Evolutionary conservation across 1,139 yeast species (phyloP).

Genomic region (Lodderomyces theae): DNA sequence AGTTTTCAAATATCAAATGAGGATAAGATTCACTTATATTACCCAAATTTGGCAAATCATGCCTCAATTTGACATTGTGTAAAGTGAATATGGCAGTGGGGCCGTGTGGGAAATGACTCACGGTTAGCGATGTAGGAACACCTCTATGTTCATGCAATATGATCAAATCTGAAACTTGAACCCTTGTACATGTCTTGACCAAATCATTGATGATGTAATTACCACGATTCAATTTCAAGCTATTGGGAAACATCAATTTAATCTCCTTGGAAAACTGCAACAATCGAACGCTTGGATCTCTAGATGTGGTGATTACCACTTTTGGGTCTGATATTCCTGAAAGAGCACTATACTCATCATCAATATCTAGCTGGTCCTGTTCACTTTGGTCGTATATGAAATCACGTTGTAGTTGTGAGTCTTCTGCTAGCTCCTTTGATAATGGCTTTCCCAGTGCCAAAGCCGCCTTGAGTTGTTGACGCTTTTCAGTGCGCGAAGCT

Average conservation of each 20-base stretch:
- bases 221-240: constrained; percentile 90
- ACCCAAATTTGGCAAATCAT: constrained; percentile 84
- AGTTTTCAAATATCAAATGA: constrained; percentile 88
- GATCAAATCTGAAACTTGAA: constrained; percentile 74
- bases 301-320: constrained; percentile 85
- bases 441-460: constrained; percentile 89
- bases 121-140: constrained; percentile 90
- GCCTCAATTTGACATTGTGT: constrained; percentile 92
- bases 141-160: constrained; percentile 96
- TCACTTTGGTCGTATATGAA: constrained; percentile 80
- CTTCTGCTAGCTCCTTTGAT: constrained; percentile 88
- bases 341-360: constrained; percentile 86
- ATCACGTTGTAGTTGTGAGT: constrained; percentile 73
- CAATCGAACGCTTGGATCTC: constrained; percentile 83
- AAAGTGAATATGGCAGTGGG: constrained; percentile 93
- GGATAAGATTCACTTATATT: constrained; percentile 91
- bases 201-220: constrained; percentile 81
- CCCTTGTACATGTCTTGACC: constrained; percentile 74
- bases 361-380: constrained; percentile 50
- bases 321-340: constrained; percentile 93
- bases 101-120: constrained; percentile 97
- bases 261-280: constrained; percentile 93
- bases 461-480: constrained; percentile 84
- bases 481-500: constrained; percentile 76
- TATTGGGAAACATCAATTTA: constrained; percentile 83